Evolutionary conservation across 2,329 filamentous ascomycete genomes (phyloP), one percentile per base, ranked within the genome.

Genomic region (Aureobasidium subglaciale): DNA sequence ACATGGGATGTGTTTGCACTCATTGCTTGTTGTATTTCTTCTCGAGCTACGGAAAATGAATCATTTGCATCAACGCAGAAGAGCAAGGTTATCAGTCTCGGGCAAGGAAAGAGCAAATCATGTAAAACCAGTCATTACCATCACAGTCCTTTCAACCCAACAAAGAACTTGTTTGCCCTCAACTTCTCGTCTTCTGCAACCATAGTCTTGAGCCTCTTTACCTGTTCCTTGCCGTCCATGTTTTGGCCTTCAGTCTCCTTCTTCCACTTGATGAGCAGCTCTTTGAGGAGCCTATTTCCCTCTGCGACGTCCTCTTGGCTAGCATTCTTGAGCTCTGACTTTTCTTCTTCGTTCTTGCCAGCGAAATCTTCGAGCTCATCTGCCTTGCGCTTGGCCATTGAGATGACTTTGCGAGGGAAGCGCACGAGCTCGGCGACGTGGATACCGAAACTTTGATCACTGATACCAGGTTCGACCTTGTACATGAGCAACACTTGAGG

Each of bases 351-450:
- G 63, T 88, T 84, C 73, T 90, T 91, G 49, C 82, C 82, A 0
- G 88, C 87, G 65, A 99, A 99, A 69, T 99, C 93, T 70, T 99
- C 93, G 32, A 99, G 79, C 77, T 99, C 95, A 70, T 97, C 93
- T 0, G 93, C 93, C 75, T 99, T 99, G 63, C 93, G 83, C 74
- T 95, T 95, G n/a, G 93, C 93, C 95, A 99, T 99, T 61, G 90
- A 90, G 59, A 99, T 88, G 15, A 99, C 95, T 74, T 99, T 99
- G 63, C 90, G 86, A 0, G 93, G 93, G 74, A 99, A 99, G 41
- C 91, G 84, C 18, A 99, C 93, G 5, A 99, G 81, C 74, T 99
- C 93, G 1, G 93, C 93, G 13, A 99, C 95, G 72, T 99, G 93
- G 64, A 99, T 99, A 64, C 93, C 93, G 70, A 99, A 99, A 57